phyloP scores from a whole-genome alignment of 441 rosid species.

The Pelargonium myrrhifolium region DNA sequence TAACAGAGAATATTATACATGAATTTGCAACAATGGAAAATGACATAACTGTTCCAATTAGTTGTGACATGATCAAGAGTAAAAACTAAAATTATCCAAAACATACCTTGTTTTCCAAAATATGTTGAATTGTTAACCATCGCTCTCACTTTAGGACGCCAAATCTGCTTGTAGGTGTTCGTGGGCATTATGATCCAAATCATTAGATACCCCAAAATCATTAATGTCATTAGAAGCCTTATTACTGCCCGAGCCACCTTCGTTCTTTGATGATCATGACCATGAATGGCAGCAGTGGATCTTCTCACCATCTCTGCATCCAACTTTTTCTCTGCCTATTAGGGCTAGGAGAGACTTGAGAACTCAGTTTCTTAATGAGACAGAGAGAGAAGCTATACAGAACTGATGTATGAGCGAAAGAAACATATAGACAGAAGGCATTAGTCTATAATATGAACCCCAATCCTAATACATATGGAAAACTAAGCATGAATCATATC shows the following conservation, averaged over 20 bases:
- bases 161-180: constrained; percentile 25
- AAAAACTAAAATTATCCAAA: background rate
- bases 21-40: background rate
- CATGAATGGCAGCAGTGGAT: background rate
- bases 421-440: constrained; percentile 1
- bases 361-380: background rate
- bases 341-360: background rate
- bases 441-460: background rate
- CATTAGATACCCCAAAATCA: constrained; percentile 39
- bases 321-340: constrained; percentile 2
- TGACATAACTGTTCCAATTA: background rate
- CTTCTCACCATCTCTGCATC: constrained; percentile 2
- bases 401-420: background rate
- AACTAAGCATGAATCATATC: background rate
- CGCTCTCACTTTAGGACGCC: constrained; percentile 24
- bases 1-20: constrained; percentile 1
- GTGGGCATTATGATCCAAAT: constrained; percentile 60
- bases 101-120: constrained; percentile 39
- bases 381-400: background rate
- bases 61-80: background rate
- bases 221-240: constrained; percentile 22
- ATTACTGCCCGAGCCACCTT: constrained; percentile 13
- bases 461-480: background rate
- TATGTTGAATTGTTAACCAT: constrained; percentile 24
- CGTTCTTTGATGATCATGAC: background rate